Evolutionary conservation across 2,329 filamentous ascomycete genomes (phyloP).

Genomic region (Elsinoe necatrix): DNA sequence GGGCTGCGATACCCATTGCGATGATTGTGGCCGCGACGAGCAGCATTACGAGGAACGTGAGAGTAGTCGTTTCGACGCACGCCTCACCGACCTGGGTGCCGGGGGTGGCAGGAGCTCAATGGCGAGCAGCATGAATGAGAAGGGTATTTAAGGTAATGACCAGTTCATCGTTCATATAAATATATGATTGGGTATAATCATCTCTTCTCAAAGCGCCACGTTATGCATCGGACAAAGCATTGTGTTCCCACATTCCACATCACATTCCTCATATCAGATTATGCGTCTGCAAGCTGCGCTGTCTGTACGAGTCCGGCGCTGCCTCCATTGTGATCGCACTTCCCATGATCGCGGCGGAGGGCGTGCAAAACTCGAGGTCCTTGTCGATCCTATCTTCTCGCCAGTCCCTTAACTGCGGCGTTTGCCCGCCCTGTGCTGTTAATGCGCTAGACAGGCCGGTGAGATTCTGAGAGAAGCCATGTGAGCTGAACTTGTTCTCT

Average conservation of each 20-base stretch:
- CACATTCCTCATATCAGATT: not conserved
- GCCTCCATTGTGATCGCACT: not conserved
- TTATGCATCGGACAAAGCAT: not conserved
- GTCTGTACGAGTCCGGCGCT: not conserved
- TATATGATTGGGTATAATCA: not conserved
- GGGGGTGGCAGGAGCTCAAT: too few relatives aligned
- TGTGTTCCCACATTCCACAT: not conserved
- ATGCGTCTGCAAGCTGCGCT: conserved; percentile 5
- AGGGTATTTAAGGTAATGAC: too few relatives aligned
- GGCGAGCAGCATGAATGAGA: too few relatives aligned
- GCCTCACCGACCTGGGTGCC: too few relatives aligned
- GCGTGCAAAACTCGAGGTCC: conserved; percentile 3
- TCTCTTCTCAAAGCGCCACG: not conserved
- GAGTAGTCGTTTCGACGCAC: too few relatives aligned
- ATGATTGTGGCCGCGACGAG: too few relatives aligned
- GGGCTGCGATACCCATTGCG: too few relatives aligned
- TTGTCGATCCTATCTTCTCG: not conserved
- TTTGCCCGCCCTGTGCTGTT: not conserved
- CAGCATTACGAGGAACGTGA: too few relatives aligned
- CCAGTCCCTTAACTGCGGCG: conserved; percentile 4
- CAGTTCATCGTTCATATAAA: too few relatives aligned
- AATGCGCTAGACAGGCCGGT: conserved; percentile 5
- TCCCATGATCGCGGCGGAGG: conserved; percentile 1
- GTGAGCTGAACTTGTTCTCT: not conserved
- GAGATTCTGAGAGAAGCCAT: conserved; percentile 1